Evolutionary conservation across 2,329 filamentous ascomycete genomes (phyloP).

Genomic region (Aspergillus viridinutans): DNA sequence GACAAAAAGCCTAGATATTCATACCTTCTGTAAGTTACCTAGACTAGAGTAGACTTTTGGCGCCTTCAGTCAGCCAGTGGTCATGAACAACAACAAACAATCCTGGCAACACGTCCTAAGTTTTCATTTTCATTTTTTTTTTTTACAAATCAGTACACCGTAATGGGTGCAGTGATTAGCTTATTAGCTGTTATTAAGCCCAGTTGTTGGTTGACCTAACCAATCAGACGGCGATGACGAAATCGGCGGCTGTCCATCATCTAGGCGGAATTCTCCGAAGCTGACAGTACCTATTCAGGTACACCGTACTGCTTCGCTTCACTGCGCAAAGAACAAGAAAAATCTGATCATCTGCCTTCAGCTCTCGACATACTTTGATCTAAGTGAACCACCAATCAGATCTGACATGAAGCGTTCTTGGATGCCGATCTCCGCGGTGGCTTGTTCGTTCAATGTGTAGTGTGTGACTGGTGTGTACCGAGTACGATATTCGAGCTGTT

Average conservation of each 20-base stretch:
- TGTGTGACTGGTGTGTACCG: no score
- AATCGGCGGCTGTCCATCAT: background rate
- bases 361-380: background rate
- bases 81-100: background rate
- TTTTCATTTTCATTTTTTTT: background rate
- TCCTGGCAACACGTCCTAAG: background rate
- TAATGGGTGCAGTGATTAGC: background rate
- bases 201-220: background rate
- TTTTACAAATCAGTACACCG: background rate
- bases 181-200: background rate
- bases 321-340: background rate
- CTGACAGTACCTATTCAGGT: background rate
- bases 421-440: background rate
- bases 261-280: background rate
- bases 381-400: background rate
- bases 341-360: background rate
- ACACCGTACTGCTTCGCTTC: background rate
- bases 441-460: background rate
- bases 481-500: background rate
- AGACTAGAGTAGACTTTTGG: background rate
- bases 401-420: background rate
- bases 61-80: background rate
- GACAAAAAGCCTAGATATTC: slow-evolving; percentile 11
- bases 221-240: background rate
- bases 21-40: background rate